Percentiles rank a stretch among this genome's conserved stretches.
Conservation (phyloP, 371 early-diverging fungal genomes). For the Syncephalastrum contaminatum region DNA sequence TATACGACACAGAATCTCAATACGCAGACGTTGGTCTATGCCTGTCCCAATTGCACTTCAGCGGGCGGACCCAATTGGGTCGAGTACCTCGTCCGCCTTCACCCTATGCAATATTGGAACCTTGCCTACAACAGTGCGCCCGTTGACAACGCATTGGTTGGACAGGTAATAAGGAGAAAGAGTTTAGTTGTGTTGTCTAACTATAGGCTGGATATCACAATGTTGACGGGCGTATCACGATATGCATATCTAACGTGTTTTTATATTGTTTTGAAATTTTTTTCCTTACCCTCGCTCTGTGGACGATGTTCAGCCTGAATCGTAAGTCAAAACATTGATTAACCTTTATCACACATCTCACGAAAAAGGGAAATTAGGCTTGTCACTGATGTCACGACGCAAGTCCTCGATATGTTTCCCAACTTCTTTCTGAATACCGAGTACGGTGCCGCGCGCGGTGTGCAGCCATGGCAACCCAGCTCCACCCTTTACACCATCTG, state of each 20-base stretch:
- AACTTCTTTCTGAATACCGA: conserved; percentile 16
- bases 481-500: conserved; percentile 30
- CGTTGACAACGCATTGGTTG: conserved; percentile 22
- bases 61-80: conserved; percentile 46
- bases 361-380: conserved; percentile 2
- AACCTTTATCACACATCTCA: too few relatives aligned
- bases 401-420: conserved; percentile 29
- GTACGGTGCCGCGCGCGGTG: background rate
- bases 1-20: conserved; percentile 36
- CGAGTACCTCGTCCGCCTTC: conserved; percentile 23
- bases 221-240: too few relatives aligned
- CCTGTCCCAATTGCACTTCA: conserved; percentile 33
- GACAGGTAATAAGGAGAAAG: conserved; percentile 23
- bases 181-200: background rate
- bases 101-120: conserved; percentile 30
- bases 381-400: conserved; percentile 33
- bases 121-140: conserved; percentile 44
- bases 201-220: too few relatives aligned
- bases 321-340: too few relatives aligned
- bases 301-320: too few relatives aligned
- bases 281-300: too few relatives aligned
- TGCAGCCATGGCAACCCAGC: conserved; percentile 4
- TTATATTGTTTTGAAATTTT: too few relatives aligned
- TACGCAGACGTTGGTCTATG: conserved; percentile 21
- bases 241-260: too few relatives aligned